Conservation (phyloP, 768 basidiomycete species). For the Amanita muscaria region DNA sequence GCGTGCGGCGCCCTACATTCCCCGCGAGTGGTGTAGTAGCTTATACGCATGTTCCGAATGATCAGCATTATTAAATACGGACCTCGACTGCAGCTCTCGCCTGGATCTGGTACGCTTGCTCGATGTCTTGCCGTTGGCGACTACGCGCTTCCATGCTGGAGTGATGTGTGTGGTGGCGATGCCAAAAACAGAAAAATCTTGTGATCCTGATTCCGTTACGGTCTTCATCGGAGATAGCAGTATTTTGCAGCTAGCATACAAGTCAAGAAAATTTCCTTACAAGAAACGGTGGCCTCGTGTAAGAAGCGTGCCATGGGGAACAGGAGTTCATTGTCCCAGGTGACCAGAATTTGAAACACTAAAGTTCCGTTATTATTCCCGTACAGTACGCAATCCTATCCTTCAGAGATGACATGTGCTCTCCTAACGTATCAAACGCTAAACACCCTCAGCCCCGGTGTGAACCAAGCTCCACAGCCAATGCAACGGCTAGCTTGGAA, state of each 20-base stretch:
- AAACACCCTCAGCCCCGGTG: slow-evolving; percentile 22
- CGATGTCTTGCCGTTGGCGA: slow-evolving; percentile 43
- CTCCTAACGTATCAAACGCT: slow-evolving; percentile 8
- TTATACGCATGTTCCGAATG: slow-evolving; percentile 9
- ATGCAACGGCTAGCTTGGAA: slow-evolving; percentile 75
- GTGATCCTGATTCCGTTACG: not conserved
- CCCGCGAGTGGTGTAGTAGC: not conserved
- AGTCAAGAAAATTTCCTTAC: not conserved
- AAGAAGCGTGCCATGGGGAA: not conserved
- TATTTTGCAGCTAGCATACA: too few relatives aligned
- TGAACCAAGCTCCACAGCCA: slow-evolving; percentile 68
- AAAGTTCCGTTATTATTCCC: not conserved
- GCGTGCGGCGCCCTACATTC: slow-evolving; percentile 42
- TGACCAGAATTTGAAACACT: too few relatives aligned
- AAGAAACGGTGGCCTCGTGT: not conserved
- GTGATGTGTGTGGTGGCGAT: not conserved
- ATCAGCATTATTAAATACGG: slow-evolving; percentile 18
- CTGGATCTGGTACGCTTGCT: slow-evolving; percentile 52
- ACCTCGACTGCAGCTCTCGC: slow-evolving; percentile 51
- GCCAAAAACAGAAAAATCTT: slow-evolving; percentile 3
- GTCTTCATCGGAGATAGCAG: slow-evolving; percentile 4
- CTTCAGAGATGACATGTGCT: not conserved
- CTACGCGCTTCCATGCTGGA: slow-evolving; percentile 26
- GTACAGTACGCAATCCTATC: not conserved
- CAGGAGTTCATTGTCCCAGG: too few relatives aligned